Evolutionary conservation across 192 early-diverging fungal species (phyloP).

Genomic region (Chytriomyces sp.): DNA sequence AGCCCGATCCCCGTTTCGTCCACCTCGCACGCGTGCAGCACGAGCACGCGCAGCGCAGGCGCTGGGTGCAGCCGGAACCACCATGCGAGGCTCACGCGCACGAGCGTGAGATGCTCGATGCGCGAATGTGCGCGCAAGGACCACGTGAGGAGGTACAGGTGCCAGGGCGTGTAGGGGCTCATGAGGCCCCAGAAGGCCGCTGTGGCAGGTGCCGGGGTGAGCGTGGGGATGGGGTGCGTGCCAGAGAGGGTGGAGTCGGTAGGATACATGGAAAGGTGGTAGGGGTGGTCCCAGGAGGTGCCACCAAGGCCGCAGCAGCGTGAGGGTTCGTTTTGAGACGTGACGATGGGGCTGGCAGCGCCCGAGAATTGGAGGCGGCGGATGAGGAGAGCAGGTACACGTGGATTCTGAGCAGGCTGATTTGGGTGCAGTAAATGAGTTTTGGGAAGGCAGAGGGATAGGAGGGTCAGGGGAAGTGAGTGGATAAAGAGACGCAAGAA

Average conservation of each 20-base stretch:
- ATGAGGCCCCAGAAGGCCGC: constrained; percentile 33
- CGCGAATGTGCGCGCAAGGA: background rate
- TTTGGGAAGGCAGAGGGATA: constrained; percentile 11
- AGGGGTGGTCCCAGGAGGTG: constrained; percentile 8
- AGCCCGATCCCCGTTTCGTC: constrained; percentile 46
- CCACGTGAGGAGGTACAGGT: constrained; percentile 28
- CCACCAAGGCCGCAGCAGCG: constrained; percentile 31
- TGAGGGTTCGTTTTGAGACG: constrained; percentile 12
- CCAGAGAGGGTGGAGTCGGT: constrained; percentile 7
- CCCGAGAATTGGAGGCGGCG: constrained; percentile 17
- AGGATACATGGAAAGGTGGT: background rate
- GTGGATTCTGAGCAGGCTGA: background rate
- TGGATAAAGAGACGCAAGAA: background rate
- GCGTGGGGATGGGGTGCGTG: background rate
- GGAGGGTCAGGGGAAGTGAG: constrained; percentile 1
- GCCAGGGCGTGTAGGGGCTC: constrained; percentile 32
- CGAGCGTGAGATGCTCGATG: constrained; percentile 4
- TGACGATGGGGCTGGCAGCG: background rate
- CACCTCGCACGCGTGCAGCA: constrained; percentile 42
- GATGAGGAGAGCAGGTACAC: constrained; percentile 23
- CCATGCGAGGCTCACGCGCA: constrained; percentile 41
- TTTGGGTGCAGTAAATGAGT: constrained; percentile 26
- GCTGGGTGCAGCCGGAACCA: constrained; percentile 45
- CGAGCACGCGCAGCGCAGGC: constrained; percentile 21
- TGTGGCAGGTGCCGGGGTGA: background rate